phyloP scores from a whole-genome alignment of 805 yeast species.

The Saccharomycopsis sp. region DNA sequence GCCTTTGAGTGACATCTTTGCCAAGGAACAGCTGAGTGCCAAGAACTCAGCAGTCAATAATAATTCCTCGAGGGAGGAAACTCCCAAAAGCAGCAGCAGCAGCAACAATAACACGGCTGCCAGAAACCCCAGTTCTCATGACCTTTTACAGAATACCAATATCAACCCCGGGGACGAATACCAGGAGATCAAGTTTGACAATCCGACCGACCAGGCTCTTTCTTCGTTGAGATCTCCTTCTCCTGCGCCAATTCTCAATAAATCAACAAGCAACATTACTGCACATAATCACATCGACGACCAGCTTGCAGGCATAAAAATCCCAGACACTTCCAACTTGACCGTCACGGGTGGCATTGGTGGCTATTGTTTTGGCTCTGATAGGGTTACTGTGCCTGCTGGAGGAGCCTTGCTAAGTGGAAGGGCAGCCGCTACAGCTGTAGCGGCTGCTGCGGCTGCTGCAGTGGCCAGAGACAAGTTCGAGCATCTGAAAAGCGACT shows the following conservation, averaged over 20 bases:
- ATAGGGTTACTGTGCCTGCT: conserved; percentile 35
- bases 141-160: too few species aligned
- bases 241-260: conserved; percentile 60
- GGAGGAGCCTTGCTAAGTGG: conserved; percentile 41
- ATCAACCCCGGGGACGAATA: too few species aligned
- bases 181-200: neutral
- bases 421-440: conserved; percentile 33
- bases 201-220: conserved; percentile 49
- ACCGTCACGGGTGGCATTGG: conserved; percentile 8
- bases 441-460: conserved; percentile 35
- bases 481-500: conserved; percentile 38
- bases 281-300: conserved; percentile 8
- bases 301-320: neutral
- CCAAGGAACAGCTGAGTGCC: neutral
- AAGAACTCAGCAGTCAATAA: neutral
- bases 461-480: conserved; percentile 29
- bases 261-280: conserved; percentile 23
- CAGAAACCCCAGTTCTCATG: too few species aligned
- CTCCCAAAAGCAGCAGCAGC: neutral
- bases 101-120: neutral
- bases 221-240: conserved; percentile 60
- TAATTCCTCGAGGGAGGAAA: neutral
- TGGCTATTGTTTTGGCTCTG: neutral
- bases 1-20: conserved; percentile 1
- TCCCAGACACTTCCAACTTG: conserved; percentile 5